A percentile compares a stretch with the other conserved stretches of the same genome.
Conservation (phyloP, 352 stramenopile species). For the Albugo candida region DNA sequence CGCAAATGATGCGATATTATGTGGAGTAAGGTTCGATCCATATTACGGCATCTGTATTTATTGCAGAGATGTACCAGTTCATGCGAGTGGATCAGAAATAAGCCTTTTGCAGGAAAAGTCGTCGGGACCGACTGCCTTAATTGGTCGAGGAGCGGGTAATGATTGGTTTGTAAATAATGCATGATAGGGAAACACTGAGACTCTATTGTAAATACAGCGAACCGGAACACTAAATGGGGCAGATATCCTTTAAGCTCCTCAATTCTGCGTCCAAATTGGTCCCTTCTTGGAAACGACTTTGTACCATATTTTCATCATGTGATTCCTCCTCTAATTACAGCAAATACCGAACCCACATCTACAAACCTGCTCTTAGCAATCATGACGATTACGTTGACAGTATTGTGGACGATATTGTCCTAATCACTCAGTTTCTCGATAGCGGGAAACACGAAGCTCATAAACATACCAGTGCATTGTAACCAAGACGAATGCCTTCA, state of each 20-base stretch:
- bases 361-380: slow-evolving; percentile 43
- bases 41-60: slow-evolving; percentile 81
- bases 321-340: slow-evolving; percentile 55
- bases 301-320: slow-evolving; percentile 72
- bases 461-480: slow-evolving; percentile 71
- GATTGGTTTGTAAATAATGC: slow-evolving; percentile 53
- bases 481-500: slow-evolving; percentile 74
- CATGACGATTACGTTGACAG: slow-evolving; percentile 28
- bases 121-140: slow-evolving; percentile 76
- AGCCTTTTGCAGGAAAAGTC: slow-evolving; percentile 63
- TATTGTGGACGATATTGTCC: slow-evolving; percentile 27
- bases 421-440: no score
- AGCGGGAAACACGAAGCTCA: slow-evolving; percentile 74
- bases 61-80: slow-evolving; percentile 61
- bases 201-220: slow-evolving; percentile 51
- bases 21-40: slow-evolving; percentile 46
- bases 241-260: slow-evolving; percentile 71
- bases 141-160: slow-evolving; percentile 72
- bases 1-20: slow-evolving; percentile 68
- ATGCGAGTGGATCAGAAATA: slow-evolving; percentile 54
- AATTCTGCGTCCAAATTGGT: slow-evolving; percentile 75
- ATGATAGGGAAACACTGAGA: slow-evolving; percentile 72
- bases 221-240: slow-evolving; percentile 47
- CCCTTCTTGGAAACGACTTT: slow-evolving; percentile 73
- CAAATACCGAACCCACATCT: slow-evolving; percentile 65